A percentile compares a stretch with the other conserved stretches of the same genome.
Evolutionary conservation across 1,284 basidiomycete genomes (phyloP).

Genomic region (Limonomyces culmigenus): DNA sequence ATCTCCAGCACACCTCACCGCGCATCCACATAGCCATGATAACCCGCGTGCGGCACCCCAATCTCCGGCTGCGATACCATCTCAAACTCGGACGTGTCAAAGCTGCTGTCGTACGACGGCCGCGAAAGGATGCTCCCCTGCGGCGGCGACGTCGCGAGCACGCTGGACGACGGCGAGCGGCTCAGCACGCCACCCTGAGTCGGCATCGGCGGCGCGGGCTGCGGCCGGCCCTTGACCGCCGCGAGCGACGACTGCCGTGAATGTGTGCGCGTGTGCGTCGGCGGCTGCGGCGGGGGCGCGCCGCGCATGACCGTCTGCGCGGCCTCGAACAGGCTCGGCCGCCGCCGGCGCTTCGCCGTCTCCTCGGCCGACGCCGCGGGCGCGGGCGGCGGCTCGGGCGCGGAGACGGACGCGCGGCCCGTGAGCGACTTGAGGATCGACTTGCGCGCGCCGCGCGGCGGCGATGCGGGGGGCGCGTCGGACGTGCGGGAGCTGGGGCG

Average conservation of each 20-base stretch:
- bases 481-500: conserved; percentile 5
- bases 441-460: conserved; percentile 28
- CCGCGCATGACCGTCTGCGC: conserved; percentile 10
- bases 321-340: conserved; percentile 22
- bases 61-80: too few relatives aligned
- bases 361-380: conserved; percentile 15
- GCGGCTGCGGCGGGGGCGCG: conserved; percentile 24
- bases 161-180: not conserved
- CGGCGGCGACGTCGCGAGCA: not conserved
- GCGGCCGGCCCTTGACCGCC: too few relatives aligned
- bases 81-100: conserved; percentile 14
- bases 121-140: not conserved
- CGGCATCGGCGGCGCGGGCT: too few relatives aligned
- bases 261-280: conserved; percentile 17
- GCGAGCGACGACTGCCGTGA: conserved; percentile 17
- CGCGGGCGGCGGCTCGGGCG: conserved; percentile 11
- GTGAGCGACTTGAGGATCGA: conserved; percentile 51
- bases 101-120: conserved; percentile 6
- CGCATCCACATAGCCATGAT: too few relatives aligned
- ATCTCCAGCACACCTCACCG: too few relatives aligned
- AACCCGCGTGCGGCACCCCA: too few relatives aligned
- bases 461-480: conserved; percentile 7
- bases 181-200: not conserved
- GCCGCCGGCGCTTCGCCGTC: conserved; percentile 15
- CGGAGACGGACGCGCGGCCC: conserved; percentile 12